Base-by-base conservation (phyloP, 2,329 filamentous ascomycete species). In the Colletotrichum lini region DNA sequence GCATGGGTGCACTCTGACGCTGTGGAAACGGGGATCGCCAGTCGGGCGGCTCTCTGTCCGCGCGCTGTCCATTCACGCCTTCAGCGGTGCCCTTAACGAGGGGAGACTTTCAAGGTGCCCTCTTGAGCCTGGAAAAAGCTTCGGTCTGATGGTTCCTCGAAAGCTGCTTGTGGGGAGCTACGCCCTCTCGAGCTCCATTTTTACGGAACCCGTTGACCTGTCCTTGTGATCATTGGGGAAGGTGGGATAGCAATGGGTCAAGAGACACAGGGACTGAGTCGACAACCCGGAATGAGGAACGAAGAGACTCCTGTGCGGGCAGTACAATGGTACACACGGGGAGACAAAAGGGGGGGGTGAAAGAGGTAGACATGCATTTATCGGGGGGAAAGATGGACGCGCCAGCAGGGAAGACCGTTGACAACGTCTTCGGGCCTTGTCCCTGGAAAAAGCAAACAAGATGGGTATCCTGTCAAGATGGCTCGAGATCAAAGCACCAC, bases 401-500 rank as follows among this genome's bases (percentile, higher is more conserved):
- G 30, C 10, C 12, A 30, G 21, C 49, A 63, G 49, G 60, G 60
- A 40, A 6, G 3, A 15, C 21, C 45, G 59, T 38, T 52, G 59
- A 61, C 30, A 23, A 8, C 15, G 2, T n/a, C 47, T 59, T 47
- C 49, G 2, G 45, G 30, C 45, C 30, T 13, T 26, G 18, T 26
- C 45, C 59, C 45, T 50, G 59, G 13, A 18, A 2, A 18, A 21
- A 26, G 30, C 10, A 13, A 52, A 18, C 21, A 42, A 30, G 38
- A 56, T 12, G 35, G 49, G 38, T 23, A 53, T 44, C 35, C 16
- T 52, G n/a, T 42, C 23, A 21, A 53, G 38, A 53, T 42, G 18
- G 47, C 49, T 53, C 13, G 59, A 45, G 60, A 63, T 45, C 60
- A 54, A 63, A 63, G 60, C 60, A 30, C 30, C 30, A 9, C 30